Base-by-base conservation (phyloP, 1,284 basidiomycete species). In the Cutaneotrichosporon dermatis region DNA sequence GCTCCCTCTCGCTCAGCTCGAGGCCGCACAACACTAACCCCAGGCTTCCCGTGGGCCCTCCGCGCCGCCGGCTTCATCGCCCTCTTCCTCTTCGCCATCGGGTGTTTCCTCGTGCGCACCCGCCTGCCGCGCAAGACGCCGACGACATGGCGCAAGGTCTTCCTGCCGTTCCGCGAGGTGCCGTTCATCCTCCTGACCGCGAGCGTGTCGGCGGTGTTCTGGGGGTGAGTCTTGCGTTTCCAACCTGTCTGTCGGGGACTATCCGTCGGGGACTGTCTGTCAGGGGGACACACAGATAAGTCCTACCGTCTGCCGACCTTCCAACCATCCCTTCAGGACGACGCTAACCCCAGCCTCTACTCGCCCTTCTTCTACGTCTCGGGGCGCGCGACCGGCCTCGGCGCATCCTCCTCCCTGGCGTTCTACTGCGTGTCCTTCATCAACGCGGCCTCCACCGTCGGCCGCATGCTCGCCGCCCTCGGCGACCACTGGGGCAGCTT, bases 341-440 rank as follows among this genome's bases (percentile, higher is more conserved):
- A 25, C 37, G 4, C 10, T 6, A 15, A 65, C 11, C 57, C 69
- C 69, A 70, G 72, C 55, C 46, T 71, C n/a, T 72, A 70, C 60
- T 68, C 68, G 57, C 72, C 68, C 1, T 65, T 73, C 55, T 71
- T 70, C 63, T 75, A 68, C 58, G 41, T 69, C 34, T 57, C 73
- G 58, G 62, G 67, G 10, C 70, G 69, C 45, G 73, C 74, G 1
- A 41, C 60, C 7, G 55, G 54, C 1, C 55, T 76, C 42, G 71
- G 72, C 9, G 64, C 78, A 16, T 54, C 62, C 3, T 39, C 48
- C 5, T 71, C 69, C n/a, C 57, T 71, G 37, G 62, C 60, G 3
- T 64, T 61, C 48, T 72, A 71, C 63, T 60, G 60, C 35, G 58
- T 72, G 13, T 67, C 71, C 8, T 69, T 72, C 48, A 52, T 74